Conservation (phyloP, 768 basidiomycete genomes). For the Boletus edulis region DNA sequence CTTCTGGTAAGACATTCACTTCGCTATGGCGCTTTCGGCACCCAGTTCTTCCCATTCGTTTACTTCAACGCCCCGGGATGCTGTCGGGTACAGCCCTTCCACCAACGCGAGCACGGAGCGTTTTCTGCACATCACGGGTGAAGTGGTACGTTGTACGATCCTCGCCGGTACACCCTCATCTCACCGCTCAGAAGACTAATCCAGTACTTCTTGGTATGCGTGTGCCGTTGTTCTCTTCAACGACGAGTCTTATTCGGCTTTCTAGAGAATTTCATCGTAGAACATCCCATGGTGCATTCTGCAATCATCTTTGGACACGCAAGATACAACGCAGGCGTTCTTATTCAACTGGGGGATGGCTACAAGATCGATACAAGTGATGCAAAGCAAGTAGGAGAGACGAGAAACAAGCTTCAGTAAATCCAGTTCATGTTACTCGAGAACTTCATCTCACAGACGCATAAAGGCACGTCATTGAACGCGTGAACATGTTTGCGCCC, state of each 20-base stretch:
- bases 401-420: conserved; percentile 16
- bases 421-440: neutral
- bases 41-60: neutral
- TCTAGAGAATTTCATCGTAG: conserved; percentile 14
- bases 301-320: conserved; percentile 24
- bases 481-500: conserved; percentile 21
- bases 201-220: conserved; percentile 17
- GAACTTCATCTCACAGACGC: neutral
- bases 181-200: conserved; percentile 12
- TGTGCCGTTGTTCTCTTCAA: neutral
- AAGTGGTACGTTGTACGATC: conserved; percentile 10
- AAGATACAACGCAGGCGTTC: conserved; percentile 16
- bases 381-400: conserved; percentile 7
- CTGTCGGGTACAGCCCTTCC: neutral
- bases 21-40: conserved; percentile 1
- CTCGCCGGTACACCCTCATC: neutral
- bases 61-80: neutral
- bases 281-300: conserved; percentile 13
- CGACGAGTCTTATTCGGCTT: neutral
- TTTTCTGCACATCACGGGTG: conserved; percentile 15
- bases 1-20: conserved; percentile 9
- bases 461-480: conserved; percentile 12
- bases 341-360: conserved; percentile 13
- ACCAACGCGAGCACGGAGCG: neutral
- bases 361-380: conserved; percentile 10